Conservation (phyloP, 1,139 yeast genomes). For the Yamadazyma blattariae region DNA sequence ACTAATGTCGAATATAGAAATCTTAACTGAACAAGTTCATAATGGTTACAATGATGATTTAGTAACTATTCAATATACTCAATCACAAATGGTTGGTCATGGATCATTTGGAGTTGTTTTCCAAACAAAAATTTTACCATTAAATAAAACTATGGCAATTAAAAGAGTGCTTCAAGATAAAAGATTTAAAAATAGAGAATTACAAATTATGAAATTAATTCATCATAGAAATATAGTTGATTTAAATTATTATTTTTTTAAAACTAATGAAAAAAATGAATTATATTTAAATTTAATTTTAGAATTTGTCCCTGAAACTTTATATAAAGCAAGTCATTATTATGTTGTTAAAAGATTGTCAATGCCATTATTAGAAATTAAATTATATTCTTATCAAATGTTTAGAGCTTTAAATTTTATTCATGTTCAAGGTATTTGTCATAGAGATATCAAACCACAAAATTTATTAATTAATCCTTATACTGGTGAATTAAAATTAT, state of each 20-base stretch:
- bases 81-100: conserved; percentile 87
- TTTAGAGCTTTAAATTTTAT: conserved; percentile 88
- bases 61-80: conserved; percentile 63
- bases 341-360: conserved; percentile 73
- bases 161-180: conserved; percentile 93
- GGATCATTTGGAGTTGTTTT: conserved; percentile 98
- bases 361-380: conserved; percentile 90
- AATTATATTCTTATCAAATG: conserved; percentile 87
- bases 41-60: conserved; percentile 72
- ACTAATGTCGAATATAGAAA: conserved; percentile 54
- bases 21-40: conserved; percentile 67
- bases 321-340: conserved; percentile 82
- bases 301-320: conserved; percentile 92
- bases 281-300: conserved; percentile 82
- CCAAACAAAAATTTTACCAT: conserved; percentile 75
- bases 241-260: conserved; percentile 84
- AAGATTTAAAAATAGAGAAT: conserved; percentile 92
- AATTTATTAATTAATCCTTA: conserved; percentile 72
- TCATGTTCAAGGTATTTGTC: conserved; percentile 90
- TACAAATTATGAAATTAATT: conserved; percentile 90
- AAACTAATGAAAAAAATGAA: conserved; percentile 75
- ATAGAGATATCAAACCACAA: conserved; percentile 84
- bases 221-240: conserved; percentile 87
- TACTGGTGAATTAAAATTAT: conserved; percentile 63
- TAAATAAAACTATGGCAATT: conserved; percentile 82